phyloP scores from a whole-genome alignment of 129 eudicot species.

The Centrapalus pauciflorus region DNA sequence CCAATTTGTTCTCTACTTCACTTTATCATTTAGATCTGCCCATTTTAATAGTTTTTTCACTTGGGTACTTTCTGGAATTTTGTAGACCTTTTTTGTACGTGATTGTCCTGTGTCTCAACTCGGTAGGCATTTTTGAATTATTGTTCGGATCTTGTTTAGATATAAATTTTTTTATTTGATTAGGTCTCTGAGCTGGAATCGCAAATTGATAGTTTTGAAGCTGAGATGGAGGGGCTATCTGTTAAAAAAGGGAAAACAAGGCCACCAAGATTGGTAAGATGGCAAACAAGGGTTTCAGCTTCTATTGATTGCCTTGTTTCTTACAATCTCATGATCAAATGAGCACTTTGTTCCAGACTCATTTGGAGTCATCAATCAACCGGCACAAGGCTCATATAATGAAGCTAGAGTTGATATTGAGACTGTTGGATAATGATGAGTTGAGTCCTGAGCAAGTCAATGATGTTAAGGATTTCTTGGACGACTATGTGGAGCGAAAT shows the following conservation, averaged over 20 bases:
- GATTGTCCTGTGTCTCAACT: background rate
- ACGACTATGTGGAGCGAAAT: slow-evolving; percentile 88
- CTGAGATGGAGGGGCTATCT: slow-evolving; percentile 68
- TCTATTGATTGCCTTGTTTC: background rate
- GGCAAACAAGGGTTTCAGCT: background rate
- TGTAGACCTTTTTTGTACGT: background rate
- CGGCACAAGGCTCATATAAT: slow-evolving; percentile 88
- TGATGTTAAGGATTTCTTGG: slow-evolving; percentile 82
- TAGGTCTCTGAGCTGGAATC: slow-evolving; percentile 78
- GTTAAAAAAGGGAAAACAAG: slow-evolving; percentile 85
- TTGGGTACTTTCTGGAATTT: background rate
- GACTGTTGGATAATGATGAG: slow-evolving; percentile 81
- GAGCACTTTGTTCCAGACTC: slow-evolving; percentile 42
- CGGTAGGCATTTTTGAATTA: background rate
- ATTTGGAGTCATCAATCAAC: slow-evolving; percentile 69
- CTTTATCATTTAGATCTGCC: background rate
- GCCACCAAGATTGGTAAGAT: slow-evolving; percentile 79
- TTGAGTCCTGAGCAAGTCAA: slow-evolving; percentile 87
- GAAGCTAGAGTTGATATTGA: slow-evolving; percentile 78
- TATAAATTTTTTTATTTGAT: slow-evolving; percentile 22
- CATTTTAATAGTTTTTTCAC: background rate
- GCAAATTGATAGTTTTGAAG: slow-evolving; percentile 83
- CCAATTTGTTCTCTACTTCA: background rate
- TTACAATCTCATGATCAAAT: background rate
- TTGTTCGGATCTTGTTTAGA: background rate